Percentiles rank a stretch among this genome's conserved stretches.
These are phyloP conservation scores for Colletotrichum trifolii DNA, from an alignment of 2,329 filamentous ascomycete genomes.

Conservation along the genomic window DNA sequence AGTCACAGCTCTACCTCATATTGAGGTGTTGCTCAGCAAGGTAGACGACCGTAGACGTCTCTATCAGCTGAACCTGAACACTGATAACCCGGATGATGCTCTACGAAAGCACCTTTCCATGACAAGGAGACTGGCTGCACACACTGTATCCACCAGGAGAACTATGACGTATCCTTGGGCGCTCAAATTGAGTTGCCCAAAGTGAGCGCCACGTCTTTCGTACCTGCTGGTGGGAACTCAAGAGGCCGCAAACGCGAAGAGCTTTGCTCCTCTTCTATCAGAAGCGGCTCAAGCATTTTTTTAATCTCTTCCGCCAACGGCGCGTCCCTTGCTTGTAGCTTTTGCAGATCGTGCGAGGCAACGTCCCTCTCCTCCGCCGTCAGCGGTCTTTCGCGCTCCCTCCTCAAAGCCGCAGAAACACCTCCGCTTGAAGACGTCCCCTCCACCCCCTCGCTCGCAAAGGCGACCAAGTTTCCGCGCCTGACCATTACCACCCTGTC, in stretches of 20 bases:
- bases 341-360: conserved; percentile 42
- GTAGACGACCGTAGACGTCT: too few species aligned
- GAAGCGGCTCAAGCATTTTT: conserved; percentile 41
- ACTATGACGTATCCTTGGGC: too few species aligned
- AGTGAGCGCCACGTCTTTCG: too few species aligned
- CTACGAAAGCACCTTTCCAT: too few species aligned
- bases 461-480: conserved; percentile 51
- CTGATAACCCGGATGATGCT: too few species aligned
- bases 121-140: too few species aligned
- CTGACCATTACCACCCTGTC: conserved; percentile 54
- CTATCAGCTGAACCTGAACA: too few species aligned
- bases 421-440: conserved; percentile 19
- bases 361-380: conserved; percentile 41
- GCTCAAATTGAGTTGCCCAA: too few species aligned
- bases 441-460: conserved; percentile 24
- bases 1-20: too few species aligned
- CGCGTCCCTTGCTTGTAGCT: conserved; percentile 39
- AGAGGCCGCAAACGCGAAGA: conserved; percentile 39
- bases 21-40: too few species aligned
- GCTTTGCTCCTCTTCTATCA: conserved; percentile 10
- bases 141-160: too few species aligned
- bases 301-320: conserved; percentile 41
- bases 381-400: conserved; percentile 44
- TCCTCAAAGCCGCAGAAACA: conserved; percentile 40
- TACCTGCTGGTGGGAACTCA: conserved; percentile 32